Evolutionary conservation across 495 filamentous ascomycete genomes (phyloP), one percentile per base, ranked within the genome.

Genomic region (Tuber brumale): DNA sequence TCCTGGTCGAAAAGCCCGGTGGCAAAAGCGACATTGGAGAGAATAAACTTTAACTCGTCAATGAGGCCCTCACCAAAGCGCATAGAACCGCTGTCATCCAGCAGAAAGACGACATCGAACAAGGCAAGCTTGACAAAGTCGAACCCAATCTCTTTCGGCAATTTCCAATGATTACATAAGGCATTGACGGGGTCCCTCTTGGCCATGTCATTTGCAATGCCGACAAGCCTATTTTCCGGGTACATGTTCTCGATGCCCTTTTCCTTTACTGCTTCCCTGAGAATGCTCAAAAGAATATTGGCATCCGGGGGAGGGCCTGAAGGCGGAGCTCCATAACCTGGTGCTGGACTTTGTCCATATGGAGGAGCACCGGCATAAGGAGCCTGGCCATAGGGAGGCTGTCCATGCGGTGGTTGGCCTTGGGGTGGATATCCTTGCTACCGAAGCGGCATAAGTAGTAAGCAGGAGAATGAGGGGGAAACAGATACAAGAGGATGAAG

Each of bases 81-180:
- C 83, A 93, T 92, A 39, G 91, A 92, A 19, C 91, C 91, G 82
- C 89, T 91, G 83, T 93, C 91, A 80, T 92, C 91, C 61, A 83
- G 21, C 27, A 81, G 72, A 69, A 93, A 85, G 70, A 91, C 84
- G 46, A 91, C 87, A 76, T 93, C 91, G 80, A 88, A 93, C 71
- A 93, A 82, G 2, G 88, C 85, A 14, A 92, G 86, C 81, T 91
- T 91, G 74, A 91, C 88, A 72, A 92, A 86, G 82, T 92, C 91
- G 74, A 87, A 89, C 7, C 88, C 91, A 23, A 92, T 86, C 81
- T 92, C 91, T 76, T 84, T 86, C 0, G 86, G 86, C 45, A 93
- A 85, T 35, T 84, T 81, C 88, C 89, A 91, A 72, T 86, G 86
- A 39, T 75, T 76, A 66, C 81, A 82, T 21, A 82, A 61, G 18